Evolutionary conservation across 345 rosid species (phyloP).

Genomic region (Firmiana major): DNA sequence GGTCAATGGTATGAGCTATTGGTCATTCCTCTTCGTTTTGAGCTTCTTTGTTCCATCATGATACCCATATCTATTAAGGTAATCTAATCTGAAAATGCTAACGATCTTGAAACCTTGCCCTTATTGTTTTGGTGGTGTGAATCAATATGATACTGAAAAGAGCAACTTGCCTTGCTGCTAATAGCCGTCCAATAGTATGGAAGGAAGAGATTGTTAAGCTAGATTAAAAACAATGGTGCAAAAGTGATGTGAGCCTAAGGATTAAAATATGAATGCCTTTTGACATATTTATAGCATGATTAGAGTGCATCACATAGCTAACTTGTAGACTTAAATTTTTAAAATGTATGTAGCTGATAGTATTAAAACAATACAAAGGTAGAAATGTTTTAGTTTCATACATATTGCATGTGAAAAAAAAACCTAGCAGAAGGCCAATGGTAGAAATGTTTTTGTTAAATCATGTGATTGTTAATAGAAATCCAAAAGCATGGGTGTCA

Average conservation of each 20-base stretch:
- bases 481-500: neutral
- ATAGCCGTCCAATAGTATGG: neutral
- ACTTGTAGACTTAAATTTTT: neutral
- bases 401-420: neutral
- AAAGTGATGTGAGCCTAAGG: neutral
- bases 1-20: constrained; percentile 96
- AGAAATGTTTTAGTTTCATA: constrained; percentile 3
- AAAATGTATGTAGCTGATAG: neutral
- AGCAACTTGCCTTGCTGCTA: neutral
- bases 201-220: constrained; percentile 3
- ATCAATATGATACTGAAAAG: neutral
- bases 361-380: neutral
- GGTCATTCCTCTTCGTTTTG: constrained; percentile 93
- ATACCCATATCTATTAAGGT: constrained; percentile 98
- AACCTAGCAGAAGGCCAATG: neutral
- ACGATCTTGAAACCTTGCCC: constrained; percentile 1
- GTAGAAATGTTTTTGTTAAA: neutral
- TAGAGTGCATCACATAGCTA: constrained; percentile 25
- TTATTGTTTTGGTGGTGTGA: constrained; percentile 5
- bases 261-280: constrained; percentile 10
- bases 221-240: neutral
- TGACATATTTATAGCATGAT: neutral
- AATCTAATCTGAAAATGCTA: constrained; percentile 11
- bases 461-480: constrained; percentile 5
- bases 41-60: constrained; percentile 98